Evolutionary conservation across 1,139 yeast genomes (phyloP).

Genomic region (Pichia kudriavzevii): DNA sequence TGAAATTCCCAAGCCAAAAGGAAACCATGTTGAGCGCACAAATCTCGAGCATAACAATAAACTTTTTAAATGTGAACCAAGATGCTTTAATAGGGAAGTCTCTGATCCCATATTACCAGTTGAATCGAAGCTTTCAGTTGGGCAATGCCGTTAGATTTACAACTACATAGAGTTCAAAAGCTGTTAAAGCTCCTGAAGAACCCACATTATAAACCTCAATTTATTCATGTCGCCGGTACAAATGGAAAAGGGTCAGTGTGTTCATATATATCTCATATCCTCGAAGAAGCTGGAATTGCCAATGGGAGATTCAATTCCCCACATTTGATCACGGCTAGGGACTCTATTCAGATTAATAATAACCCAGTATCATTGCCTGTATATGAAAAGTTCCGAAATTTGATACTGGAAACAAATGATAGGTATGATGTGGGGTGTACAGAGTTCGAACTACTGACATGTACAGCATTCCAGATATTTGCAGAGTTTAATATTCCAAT

Average conservation of each 20-base stretch:
- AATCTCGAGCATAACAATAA: no score
- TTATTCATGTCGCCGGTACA: conserved; percentile 86
- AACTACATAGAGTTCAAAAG: conserved; percentile 34
- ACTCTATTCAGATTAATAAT: conserved; percentile 64
- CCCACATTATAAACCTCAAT: conserved; percentile 40
- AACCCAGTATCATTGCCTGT: conserved; percentile 40
- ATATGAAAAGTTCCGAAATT: conserved; percentile 39
- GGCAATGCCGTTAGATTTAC: conserved; percentile 49
- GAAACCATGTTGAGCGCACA: no score
- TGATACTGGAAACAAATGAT: conserved; percentile 34
- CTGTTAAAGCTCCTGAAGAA: conserved; percentile 13
- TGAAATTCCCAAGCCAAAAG: no score
- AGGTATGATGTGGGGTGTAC: conserved; percentile 54
- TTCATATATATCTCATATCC: conserved; percentile 62
- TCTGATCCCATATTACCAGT: no score
- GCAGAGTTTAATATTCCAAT: conserved; percentile 49
- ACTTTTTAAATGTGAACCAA: no score
- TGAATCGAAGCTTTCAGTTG: no score
- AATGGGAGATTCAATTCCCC: conserved; percentile 88
- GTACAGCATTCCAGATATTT: conserved; percentile 74
- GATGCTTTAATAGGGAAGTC: no score
- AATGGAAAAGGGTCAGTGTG: conserved; percentile 93
- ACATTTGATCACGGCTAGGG: conserved; percentile 65
- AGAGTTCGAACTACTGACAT: conserved; percentile 80
- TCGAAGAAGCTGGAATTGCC: conserved; percentile 40